A percentile compares a stretch with the other conserved stretches of the same genome.
Evolutionary conservation across 495 filamentous ascomycete genomes (phyloP).

Genomic region (Paragyromitra xinjiangensis): DNA sequence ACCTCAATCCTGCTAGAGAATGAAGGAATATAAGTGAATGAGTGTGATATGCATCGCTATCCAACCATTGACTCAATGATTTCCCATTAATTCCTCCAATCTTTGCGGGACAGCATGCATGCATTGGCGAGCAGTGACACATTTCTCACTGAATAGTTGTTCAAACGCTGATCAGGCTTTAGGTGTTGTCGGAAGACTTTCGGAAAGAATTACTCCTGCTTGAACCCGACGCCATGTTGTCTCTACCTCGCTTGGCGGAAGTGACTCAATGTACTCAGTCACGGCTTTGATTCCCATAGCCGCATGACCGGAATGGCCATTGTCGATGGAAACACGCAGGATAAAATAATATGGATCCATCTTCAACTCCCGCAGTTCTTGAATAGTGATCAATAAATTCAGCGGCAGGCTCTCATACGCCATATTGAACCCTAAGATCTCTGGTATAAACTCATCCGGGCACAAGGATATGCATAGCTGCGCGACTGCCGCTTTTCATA

Average conservation of each 20-base stretch:
- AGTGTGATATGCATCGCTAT: too few species aligned
- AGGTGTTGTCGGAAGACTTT: slow-evolving; percentile 56
- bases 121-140: too few species aligned
- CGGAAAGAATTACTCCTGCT: slow-evolving; percentile 62
- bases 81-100: slow-evolving; percentile 52
- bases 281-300: slow-evolving; percentile 62
- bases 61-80: slow-evolving; percentile 59
- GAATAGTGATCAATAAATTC: slow-evolving; percentile 60
- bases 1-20: slow-evolving; percentile 49
- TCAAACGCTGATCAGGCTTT: slow-evolving; percentile 29
- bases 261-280: slow-evolving; percentile 59
- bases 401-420: slow-evolving; percentile 62
- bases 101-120: slow-evolving; percentile 35
- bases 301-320: slow-evolving; percentile 63
- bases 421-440: slow-evolving; percentile 66
- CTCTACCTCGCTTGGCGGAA: background rate
- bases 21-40: background rate
- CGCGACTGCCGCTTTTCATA: slow-evolving; percentile 63
- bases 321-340: slow-evolving; percentile 65
- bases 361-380: slow-evolving; percentile 62
- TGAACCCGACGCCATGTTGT: slow-evolving; percentile 63
- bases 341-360: slow-evolving; percentile 64
- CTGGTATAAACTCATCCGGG: slow-evolving; percentile 64
- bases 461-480: slow-evolving; percentile 64
- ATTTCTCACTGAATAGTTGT: too few species aligned